A percentile compares a stretch with the other conserved stretches of the same genome.
Evolutionary conservation across 805 yeast species (phyloP).

Genomic region (Ogataea pignaliae): DNA sequence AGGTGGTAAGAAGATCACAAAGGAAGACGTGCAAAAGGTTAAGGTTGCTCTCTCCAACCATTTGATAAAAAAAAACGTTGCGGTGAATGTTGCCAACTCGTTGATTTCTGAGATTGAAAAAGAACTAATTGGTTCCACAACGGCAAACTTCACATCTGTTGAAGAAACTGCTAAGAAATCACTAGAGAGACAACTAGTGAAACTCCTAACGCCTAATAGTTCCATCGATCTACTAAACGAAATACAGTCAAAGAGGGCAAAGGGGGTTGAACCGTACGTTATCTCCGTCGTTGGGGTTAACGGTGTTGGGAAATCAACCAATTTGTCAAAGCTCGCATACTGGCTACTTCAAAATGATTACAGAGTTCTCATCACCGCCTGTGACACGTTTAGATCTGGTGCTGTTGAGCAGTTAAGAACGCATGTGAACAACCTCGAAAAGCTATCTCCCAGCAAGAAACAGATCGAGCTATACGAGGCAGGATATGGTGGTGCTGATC

Average conservation of each 20-base stretch:
- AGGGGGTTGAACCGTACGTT: conserved; percentile 67
- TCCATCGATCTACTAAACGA: conserved; percentile 84
- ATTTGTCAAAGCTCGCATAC: conserved; percentile 87
- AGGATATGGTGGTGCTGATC: conserved; percentile 95
- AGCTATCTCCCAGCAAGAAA: conserved; percentile 45
- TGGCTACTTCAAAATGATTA: conserved; percentile 91
- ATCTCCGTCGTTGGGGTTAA: conserved; percentile 96
- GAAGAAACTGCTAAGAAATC: conserved; percentile 63
- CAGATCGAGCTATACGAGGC: conserved; percentile 81
- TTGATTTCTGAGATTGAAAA: conserved; percentile 67
- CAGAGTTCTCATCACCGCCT: conserved; percentile 86
- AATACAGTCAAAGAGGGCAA: conserved; percentile 47
- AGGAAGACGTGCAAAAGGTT: conserved; percentile 61
- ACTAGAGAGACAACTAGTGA: conserved; percentile 60
- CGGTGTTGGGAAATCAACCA: conserved; percentile 97
- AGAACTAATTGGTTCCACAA: conserved; percentile 67
- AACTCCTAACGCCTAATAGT: conserved; percentile 85
- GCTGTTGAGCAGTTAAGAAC: conserved; percentile 97
- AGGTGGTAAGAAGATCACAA: conserved; percentile 65
- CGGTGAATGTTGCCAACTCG: conserved; percentile 79
- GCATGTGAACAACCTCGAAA: conserved; percentile 80
- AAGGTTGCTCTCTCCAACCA: conserved; percentile 67
- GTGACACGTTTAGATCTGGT: conserved; percentile 97
- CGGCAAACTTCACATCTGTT: conserved; percentile 69
- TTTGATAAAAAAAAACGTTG: conserved; percentile 80